Evolutionary conservation across 805 yeast genomes (phyloP), one percentile per base, ranked within the genome.

Genomic region (Pichia ethanolica): DNA sequence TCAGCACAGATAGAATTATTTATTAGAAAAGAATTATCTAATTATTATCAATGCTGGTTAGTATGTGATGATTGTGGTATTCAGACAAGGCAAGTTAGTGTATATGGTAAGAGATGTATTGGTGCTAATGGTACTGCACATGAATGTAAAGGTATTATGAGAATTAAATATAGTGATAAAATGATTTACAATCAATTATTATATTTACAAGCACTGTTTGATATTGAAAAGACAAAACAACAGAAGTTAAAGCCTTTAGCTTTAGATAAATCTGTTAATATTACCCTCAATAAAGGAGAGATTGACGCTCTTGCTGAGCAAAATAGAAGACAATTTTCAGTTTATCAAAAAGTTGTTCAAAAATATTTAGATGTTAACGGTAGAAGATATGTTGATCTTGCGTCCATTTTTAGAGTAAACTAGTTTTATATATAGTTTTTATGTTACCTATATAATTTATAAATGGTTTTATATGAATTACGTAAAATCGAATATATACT

Each of bases 21-120:
- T 44, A 77, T 91, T 28, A 73, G 97, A 49, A 66, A 71, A 5
- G 86, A 82, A 55, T 81, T 91, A 45, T 74, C 89, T 0, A 62
- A 73, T 34, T 93, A 90, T 65, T 93, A 93, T 64, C 82, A 86
- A n/a, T 91, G 90, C 5, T 81, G 93, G 88, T 69, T 89, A 42
- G 68, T 66, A 0, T 93, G 99, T 70, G 95, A 86, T 64, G 97
- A 93, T 59, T 91, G 98, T 69, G 87, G 86, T 2, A 72, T 79
- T 47, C 73, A 74, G 13, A 90, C 97, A 0, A 75, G 96, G 53
- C 96, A 90, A 61, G 76, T 93, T 27, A 81, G 90, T 25, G 97
- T 90, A 5, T 89, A 87, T 60, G 98, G 98, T 47, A 80, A 83
- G 57, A 76, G 91, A 56, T 89, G 98, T 65, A 73, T 89, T 51